Evolutionary conservation across 163 green algal genomes (phyloP).

Genomic region (Chlamydomonas reinhardtii): DNA sequence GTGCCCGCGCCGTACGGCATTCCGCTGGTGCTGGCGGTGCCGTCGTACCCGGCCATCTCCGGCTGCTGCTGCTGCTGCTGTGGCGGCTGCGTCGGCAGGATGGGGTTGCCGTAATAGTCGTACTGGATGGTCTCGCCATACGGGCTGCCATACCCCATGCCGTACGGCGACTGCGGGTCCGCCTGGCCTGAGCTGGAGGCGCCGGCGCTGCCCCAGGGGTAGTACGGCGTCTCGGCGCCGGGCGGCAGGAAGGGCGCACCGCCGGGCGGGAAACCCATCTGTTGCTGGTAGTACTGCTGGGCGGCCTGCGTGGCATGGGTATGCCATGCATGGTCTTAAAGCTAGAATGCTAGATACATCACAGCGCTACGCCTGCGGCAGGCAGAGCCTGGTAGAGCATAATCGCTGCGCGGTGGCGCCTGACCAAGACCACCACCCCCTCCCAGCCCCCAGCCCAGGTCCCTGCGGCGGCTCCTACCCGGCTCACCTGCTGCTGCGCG

Average conservation of each 20-base stretch:
- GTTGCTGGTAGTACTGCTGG: constrained; percentile 9
- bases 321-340: too few species aligned
- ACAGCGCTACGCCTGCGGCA: too few species aligned
- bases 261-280: neutral
- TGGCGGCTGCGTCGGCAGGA: constrained; percentile 12
- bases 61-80: neutral
- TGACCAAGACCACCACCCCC: too few species aligned
- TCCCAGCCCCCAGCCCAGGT: neutral
- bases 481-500: neutral
- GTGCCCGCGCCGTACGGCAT: neutral
- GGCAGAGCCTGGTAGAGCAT: too few species aligned
- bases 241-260: constrained; percentile 25
- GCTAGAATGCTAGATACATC: too few species aligned
- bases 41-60: neutral
- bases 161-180: neutral
- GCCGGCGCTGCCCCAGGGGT: neutral
- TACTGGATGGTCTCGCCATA: constrained; percentile 44
- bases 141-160: neutral
- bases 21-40: too few species aligned
- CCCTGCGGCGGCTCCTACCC: too few species aligned
- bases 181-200: neutral
- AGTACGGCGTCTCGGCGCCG: constrained; percentile 27
- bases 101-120: constrained; percentile 52
- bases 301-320: neutral
- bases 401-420: too few species aligned